Base-by-base conservation (phyloP, 352 stramenopile genomes). In the Phytophthora cryptogea region DNA sequence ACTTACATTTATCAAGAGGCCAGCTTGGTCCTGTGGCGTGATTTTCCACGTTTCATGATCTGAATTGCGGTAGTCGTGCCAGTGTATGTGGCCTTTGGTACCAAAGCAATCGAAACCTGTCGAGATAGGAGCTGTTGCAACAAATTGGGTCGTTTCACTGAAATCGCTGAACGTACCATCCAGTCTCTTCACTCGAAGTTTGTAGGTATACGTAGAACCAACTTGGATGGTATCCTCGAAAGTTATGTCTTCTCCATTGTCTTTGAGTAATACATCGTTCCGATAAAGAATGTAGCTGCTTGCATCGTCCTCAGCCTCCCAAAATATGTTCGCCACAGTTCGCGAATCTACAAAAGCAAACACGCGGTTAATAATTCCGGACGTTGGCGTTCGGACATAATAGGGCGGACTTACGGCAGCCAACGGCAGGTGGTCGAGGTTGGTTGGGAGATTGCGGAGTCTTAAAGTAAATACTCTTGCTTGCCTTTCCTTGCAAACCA, bases 21-120 rank as follows among this genome's bases (percentile, higher is more conserved):
- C 54, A 0, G 58, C 41, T 16, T 74, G 59, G 9, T 47, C 43
- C 3, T 42, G 16, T 8, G 67, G 73, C 5, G 41, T 49, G 16
- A 89, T 74, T 5, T 61, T 74, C 77, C 80, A 89, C n/a, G 48
- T 56, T 8, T 74, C 71, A 3, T 50, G 23, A 20, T 66, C 66
- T 0, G 36, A 51, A 27, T 86, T 78, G 0, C 50, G 36, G 27
- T 89, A 89, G 39, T 77, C 64, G 4, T 65, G 52, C 23, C 78
- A 63, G 14, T 65, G 69, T 11, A 83, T 71, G 16, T 68, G 41
- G 13, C 74, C 74, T 59, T 64, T 72, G 11, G 44, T 48, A 4
- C 68, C 66, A 3, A 44, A 33, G 16, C 71, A 83, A 41, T 75
- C 51, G 8, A 80, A 77, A 16, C 57, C 66, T 8, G 41, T 59